These are phyloP conservation scores for Dryadomyces sulphureus DNA, from an alignment of 2,329 filamentous ascomycete species.

Conservation along the genomic window DNA sequence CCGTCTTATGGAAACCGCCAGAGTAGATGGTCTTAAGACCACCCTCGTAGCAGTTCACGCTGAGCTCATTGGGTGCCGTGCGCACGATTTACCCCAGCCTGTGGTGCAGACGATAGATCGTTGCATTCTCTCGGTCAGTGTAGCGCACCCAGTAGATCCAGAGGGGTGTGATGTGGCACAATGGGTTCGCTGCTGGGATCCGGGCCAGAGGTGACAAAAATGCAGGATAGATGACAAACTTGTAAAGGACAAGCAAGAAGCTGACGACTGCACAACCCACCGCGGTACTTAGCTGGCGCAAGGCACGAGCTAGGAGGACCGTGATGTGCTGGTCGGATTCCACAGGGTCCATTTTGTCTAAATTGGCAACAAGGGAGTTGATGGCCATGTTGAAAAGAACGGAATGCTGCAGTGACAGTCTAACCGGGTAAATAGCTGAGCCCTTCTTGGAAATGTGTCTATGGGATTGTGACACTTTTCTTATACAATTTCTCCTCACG, in stretches of 20 bases:
- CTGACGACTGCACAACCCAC: no score
- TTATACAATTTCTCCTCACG: no score
- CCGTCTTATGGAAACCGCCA: slow-evolving; percentile 2
- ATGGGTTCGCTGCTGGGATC: slow-evolving; percentile 1
- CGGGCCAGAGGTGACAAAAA: slow-evolving; percentile 6
- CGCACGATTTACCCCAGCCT: slow-evolving; percentile 5
- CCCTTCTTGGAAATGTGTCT: no score
- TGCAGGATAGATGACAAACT: slow-evolving; percentile 2
- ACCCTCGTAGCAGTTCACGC: slow-evolving; percentile 3
- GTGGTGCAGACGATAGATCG: slow-evolving; percentile 4
- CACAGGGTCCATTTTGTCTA: no score
- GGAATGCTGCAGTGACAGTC: no score
- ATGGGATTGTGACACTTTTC: no score
- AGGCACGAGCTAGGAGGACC: no score
- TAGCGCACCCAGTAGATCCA: slow-evolving; percentile 4
- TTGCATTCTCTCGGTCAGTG: neutral
- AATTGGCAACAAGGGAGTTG: neutral
- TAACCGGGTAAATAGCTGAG: no score
- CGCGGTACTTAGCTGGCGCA: neutral
- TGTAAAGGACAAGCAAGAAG: neutral
- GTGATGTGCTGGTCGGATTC: no score
- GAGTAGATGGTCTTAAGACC: slow-evolving; percentile 2
- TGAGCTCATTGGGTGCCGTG: slow-evolving; percentile 5
- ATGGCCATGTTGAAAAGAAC: neutral
- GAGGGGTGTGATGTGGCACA: slow-evolving; percentile 4